Percentiles rank a stretch among this genome's conserved stretches.
These are phyloP conservation scores for Rhizopus stolonifer DNA, from an alignment of 371 early-diverging fungal species.

Conservation along the genomic window DNA sequence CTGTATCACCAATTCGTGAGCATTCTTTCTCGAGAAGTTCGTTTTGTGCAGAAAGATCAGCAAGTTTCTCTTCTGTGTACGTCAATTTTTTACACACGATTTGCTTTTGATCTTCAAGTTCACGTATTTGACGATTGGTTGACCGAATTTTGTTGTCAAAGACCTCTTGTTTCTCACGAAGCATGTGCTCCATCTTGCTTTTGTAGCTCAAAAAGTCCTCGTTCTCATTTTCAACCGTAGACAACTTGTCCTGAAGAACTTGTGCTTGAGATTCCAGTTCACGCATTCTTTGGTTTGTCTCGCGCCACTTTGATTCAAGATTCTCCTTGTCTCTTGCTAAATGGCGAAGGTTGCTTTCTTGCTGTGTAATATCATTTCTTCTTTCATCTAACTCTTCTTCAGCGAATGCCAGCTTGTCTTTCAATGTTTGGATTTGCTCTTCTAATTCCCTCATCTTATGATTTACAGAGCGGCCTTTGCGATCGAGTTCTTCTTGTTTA, in stretches of 20 bases:
- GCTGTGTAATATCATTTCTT: neutral
- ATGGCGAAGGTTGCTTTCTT: neutral
- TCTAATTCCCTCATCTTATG: neutral
- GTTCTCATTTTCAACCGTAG: constrained; percentile 2
- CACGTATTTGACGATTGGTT: neutral
- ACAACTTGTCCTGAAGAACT: constrained; percentile 3
- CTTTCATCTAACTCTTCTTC: constrained; percentile 2
- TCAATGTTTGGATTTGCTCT: neutral
- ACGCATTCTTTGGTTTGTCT: neutral
- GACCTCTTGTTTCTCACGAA: constrained; percentile 1
- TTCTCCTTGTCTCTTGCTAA: neutral
- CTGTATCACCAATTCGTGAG: neutral
- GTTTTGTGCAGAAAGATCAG: neutral
- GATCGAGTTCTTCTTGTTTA: constrained; percentile 1
- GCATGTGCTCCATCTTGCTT: constrained; percentile 3
- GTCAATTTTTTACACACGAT: constrained; percentile 2
- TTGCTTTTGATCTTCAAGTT: neutral
- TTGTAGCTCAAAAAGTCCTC: neutral
- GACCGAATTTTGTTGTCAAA: neutral
- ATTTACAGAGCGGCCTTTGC: neutral
- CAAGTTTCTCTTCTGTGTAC: constrained; percentile 3
- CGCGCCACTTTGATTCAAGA: neutral
- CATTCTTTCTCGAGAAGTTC: constrained; percentile 1
- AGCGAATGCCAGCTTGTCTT: neutral
- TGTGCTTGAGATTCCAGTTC: constrained; percentile 5